phyloP scores from a whole-genome alignment of 106 monocot genomes.

The Apostasia shenzhenica region DNA sequence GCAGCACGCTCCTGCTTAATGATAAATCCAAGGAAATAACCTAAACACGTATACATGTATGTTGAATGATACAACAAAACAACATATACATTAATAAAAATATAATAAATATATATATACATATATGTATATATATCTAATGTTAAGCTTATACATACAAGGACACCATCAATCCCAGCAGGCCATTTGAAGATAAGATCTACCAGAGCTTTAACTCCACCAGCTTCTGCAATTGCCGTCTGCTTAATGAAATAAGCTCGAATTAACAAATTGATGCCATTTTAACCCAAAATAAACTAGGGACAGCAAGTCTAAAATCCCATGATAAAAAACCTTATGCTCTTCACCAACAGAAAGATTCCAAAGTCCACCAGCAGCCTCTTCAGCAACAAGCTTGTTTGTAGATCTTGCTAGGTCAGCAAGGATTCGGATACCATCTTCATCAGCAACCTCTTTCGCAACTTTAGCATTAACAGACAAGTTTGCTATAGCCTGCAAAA shows the following conservation, averaged over 20 bases:
- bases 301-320: background rate
- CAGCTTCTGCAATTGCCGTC: constrained; percentile 84
- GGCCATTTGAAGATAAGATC: constrained; percentile 96
- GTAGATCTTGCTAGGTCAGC: constrained; percentile 76
- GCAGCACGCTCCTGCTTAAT: constrained; percentile 92
- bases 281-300: background rate
- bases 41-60: too few species aligned
- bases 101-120: background rate
- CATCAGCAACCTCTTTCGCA: constrained; percentile 92
- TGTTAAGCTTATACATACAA: constrained; percentile 41
- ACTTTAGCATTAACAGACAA: constrained; percentile 96
- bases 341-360: constrained; percentile 99
- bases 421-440: constrained; percentile 76
- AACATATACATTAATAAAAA: too few species aligned
- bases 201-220: constrained; percentile 91
- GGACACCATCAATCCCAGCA: constrained; percentile 81
- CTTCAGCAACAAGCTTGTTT: constrained; percentile 95
- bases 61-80: too few species aligned
- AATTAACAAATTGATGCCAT: background rate
- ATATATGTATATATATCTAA: background rate
- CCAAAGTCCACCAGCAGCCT: constrained; percentile 99
- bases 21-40: background rate
- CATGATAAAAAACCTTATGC: constrained; percentile 60
- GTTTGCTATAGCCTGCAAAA: constrained; percentile 85
- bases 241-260: constrained; percentile 20